Evolutionary conservation across 352 stramenopile species (phyloP).

Genomic region (Phytophthora pinifolia): DNA sequence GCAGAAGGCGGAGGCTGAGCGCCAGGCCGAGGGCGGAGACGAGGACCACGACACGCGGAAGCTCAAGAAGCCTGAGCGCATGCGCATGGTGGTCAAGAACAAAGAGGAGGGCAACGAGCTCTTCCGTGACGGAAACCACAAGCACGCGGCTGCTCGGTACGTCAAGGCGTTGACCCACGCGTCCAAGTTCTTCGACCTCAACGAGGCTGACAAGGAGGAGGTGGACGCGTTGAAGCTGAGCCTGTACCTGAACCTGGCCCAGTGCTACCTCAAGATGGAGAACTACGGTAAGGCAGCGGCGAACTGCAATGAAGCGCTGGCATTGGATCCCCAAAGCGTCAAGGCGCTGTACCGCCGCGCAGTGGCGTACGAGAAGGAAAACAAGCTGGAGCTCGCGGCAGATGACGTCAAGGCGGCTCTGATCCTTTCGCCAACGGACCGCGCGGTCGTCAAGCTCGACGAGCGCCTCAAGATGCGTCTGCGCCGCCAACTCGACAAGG

Average conservation of each 20-base stretch:
- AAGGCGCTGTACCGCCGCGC: conserved; percentile 90
- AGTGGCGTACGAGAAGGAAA: conserved; percentile 86
- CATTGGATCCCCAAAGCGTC: conserved; percentile 66
- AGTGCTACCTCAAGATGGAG: conserved; percentile 95
- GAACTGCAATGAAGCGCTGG: conserved; percentile 87
- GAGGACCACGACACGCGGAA: conserved; percentile 93
- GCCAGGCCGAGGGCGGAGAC: conserved; percentile 63
- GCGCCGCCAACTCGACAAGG: conserved; percentile 82
- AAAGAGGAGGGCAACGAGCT: conserved; percentile 96
- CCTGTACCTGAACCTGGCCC: conserved; percentile 91
- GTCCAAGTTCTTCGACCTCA: conserved; percentile 93
- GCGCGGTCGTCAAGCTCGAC: conserved; percentile 72
- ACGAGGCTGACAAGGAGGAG: conserved; percentile 74
- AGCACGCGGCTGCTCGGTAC: conserved; percentile 88
- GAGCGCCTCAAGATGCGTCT: conserved; percentile 67
- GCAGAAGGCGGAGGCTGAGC: conserved; percentile 68
- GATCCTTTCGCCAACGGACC: conserved; percentile 67
- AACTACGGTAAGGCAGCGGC: conserved; percentile 79
- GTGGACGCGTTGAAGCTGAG: conserved; percentile 90
- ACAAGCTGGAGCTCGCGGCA: conserved; percentile 75
- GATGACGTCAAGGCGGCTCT: conserved; percentile 63
- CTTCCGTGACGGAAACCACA: conserved; percentile 91
- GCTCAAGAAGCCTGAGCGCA: conserved; percentile 92
- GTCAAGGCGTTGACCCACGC: conserved; percentile 90
- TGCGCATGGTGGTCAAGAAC: conserved; percentile 94